Conservation (phyloP, 228 moss, liverwort and hornwort genomes). For the Sphagnum fallax region DNA sequence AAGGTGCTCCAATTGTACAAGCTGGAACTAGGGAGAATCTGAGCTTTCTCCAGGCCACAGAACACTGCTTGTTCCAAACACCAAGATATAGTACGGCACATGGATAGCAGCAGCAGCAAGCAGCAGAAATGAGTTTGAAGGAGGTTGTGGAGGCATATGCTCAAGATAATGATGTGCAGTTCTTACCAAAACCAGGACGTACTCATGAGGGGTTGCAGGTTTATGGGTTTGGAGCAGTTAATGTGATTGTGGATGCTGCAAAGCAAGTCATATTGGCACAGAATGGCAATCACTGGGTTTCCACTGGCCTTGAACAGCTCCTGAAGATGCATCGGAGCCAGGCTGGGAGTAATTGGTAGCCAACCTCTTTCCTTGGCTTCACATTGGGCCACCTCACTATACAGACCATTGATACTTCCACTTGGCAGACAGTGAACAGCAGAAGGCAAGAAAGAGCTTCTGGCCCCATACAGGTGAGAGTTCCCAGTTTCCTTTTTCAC, state of each 20-base stretch:
- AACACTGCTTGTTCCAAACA: constrained; percentile 59
- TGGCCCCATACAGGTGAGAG: no score
- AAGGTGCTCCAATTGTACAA: constrained; percentile 48
- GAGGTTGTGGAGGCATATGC: constrained; percentile 75
- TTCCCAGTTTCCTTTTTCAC: no score
- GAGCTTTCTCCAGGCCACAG: constrained; percentile 58
- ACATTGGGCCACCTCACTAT: no score
- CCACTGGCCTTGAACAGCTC: constrained; percentile 59
- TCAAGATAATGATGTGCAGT: constrained; percentile 70
- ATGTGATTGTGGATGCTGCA: constrained; percentile 60
- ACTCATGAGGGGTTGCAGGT: constrained; percentile 76
- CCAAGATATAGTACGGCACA: constrained; percentile 32
- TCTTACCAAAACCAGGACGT: constrained; percentile 77
- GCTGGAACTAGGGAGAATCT: constrained; percentile 65
- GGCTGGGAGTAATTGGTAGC: constrained; percentile 82
- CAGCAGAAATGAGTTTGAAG: constrained; percentile 61
- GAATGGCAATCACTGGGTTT: constrained; percentile 63
- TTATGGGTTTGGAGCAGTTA: constrained; percentile 81
- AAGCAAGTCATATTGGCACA: constrained; percentile 67
- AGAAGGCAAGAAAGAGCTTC: no score
- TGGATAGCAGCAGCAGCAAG: constrained; percentile 53
- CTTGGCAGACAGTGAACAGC: no score
- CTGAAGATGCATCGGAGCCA: constrained; percentile 86
- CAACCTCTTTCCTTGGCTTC: no score
- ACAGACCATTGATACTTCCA: no score